Evolutionary conservation across 371 early-diverging fungal species (phyloP).

Genomic region (Lichtheimia hyalospora): DNA sequence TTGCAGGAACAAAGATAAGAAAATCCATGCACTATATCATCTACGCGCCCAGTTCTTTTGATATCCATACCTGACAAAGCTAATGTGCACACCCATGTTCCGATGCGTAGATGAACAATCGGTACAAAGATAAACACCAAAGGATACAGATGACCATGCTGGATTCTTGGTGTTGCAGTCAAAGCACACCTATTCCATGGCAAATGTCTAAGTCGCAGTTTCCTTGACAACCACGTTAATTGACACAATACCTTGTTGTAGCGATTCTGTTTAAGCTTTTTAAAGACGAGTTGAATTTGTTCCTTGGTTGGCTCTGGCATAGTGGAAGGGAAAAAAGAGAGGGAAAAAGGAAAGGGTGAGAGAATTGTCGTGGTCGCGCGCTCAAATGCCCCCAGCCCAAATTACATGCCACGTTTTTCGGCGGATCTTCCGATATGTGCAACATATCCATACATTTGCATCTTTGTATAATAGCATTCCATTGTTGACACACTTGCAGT

Average conservation of each 20-base stretch:
- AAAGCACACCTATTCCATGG: slow-evolving; percentile 78
- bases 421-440: no score
- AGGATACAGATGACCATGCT: slow-evolving; percentile 96
- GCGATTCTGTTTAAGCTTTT: slow-evolving; percentile 71
- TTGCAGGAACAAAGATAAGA: no score
- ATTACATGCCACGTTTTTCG: no score
- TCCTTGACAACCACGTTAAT: no score
- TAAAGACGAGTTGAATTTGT: slow-evolving; percentile 79
- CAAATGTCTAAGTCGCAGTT: no score
- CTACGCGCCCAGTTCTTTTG: no score
- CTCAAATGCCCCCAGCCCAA: no score
- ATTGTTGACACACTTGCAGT: no score
- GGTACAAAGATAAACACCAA: slow-evolving; percentile 97
- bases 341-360: background rate
- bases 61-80: slow-evolving; percentile 84
- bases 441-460: no score
- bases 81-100: slow-evolving; percentile 94
- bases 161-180: slow-evolving; percentile 98
- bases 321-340: background rate
- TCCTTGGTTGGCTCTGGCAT: slow-evolving; percentile 72
- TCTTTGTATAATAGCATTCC: no score
- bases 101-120: slow-evolving; percentile 97
- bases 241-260: slow-evolving; percentile 71
- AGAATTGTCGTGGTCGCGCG: no score
- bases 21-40: no score